These are phyloP conservation scores for Ophiostoma angusticollis DNA, from an alignment of 2,329 filamentous ascomycete genomes.

Conservation along the genomic window DNA sequence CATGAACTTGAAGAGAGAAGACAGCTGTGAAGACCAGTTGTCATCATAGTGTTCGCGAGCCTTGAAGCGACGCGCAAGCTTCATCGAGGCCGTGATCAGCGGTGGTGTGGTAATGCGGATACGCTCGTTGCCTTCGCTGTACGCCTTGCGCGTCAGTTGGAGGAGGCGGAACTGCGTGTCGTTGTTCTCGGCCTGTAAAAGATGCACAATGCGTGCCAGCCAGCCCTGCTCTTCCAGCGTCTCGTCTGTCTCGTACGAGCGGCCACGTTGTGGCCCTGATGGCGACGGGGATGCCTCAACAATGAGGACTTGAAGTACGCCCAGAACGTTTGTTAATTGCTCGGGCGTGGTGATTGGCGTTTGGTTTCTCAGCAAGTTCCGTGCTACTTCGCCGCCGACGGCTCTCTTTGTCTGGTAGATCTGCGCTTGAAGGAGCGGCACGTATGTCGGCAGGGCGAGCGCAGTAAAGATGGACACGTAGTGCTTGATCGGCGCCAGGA, in stretches of 20 bases:
- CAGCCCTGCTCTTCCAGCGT: slow-evolving; percentile 97
- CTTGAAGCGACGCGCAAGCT: slow-evolving; percentile 81
- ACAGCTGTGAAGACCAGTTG: slow-evolving; percentile 51
- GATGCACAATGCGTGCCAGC: slow-evolving; percentile 83
- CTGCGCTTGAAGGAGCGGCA: slow-evolving; percentile 80
- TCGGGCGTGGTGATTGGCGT: slow-evolving; percentile 65
- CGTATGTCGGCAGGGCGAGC: slow-evolving; percentile 78
- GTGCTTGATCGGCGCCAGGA: slow-evolving; percentile 80
- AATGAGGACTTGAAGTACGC: slow-evolving; percentile 80
- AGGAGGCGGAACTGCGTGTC: slow-evolving; percentile 90
- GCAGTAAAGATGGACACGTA: slow-evolving; percentile 97
- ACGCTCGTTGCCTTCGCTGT: slow-evolving; percentile 82
- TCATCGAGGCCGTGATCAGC: slow-evolving; percentile 78
- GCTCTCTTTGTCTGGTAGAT: slow-evolving; percentile 85
- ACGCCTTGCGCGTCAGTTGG: slow-evolving; percentile 76
- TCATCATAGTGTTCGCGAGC: slow-evolving; percentile 69
- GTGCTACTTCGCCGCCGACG: slow-evolving; percentile 78
- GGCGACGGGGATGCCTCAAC: slow-evolving; percentile 80
- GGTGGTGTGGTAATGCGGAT: slow-evolving; percentile 93
- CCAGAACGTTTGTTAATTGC: slow-evolving; percentile 77
- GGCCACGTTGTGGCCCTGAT: slow-evolving; percentile 57
- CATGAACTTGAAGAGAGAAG: slow-evolving; percentile 88
- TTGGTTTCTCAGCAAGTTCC: slow-evolving; percentile 69
- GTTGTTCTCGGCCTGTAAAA: slow-evolving; percentile 72
- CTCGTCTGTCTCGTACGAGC: slow-evolving; percentile 78